Conservation (phyloP, 2,329 filamentous ascomycete genomes). For the Alternaria consortialis region DNA sequence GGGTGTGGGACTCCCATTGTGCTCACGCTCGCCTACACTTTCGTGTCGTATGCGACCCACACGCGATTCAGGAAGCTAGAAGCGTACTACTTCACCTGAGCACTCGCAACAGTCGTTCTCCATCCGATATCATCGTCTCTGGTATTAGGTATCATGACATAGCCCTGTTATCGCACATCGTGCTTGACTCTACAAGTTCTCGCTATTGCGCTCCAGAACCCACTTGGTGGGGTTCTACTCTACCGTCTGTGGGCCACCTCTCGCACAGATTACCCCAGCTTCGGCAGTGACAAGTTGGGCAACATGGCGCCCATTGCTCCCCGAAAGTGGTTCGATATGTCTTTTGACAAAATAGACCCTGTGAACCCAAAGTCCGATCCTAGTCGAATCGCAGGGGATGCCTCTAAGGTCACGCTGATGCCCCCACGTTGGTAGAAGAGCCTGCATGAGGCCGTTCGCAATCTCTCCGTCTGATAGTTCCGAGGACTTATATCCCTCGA, state of each 20-base stretch:
- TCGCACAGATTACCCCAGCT: conserved; percentile 27
- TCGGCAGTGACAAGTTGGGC: conserved; percentile 21
- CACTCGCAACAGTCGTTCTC: background rate
- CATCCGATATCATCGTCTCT: background rate
- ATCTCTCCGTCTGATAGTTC: background rate
- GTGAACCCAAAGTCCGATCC: conserved; percentile 21
- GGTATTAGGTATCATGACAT: background rate
- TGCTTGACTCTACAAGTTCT: background rate
- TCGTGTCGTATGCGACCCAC: background rate
- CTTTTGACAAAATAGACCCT: conserved; percentile 18
- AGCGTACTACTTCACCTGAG: background rate
- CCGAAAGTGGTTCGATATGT: conserved; percentile 28
- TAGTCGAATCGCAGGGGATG: conserved; percentile 21
- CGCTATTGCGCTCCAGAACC: background rate
- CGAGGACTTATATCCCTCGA: background rate
- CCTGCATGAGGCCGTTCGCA: background rate
- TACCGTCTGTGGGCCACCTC: conserved; percentile 29
- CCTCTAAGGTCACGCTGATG: conserved; percentile 25
- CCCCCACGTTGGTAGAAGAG: background rate
- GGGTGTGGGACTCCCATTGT: background rate
- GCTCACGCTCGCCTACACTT: background rate
- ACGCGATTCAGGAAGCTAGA: too few relatives aligned
- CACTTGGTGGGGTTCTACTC: conserved; percentile 17
- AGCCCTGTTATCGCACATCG: background rate
- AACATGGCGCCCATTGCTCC: conserved; percentile 14